Evolutionary conservation across 2,329 filamentous ascomycete genomes (phyloP), one percentile per base, ranked within the genome.

Genomic region (Clarireedia paspali): DNA sequence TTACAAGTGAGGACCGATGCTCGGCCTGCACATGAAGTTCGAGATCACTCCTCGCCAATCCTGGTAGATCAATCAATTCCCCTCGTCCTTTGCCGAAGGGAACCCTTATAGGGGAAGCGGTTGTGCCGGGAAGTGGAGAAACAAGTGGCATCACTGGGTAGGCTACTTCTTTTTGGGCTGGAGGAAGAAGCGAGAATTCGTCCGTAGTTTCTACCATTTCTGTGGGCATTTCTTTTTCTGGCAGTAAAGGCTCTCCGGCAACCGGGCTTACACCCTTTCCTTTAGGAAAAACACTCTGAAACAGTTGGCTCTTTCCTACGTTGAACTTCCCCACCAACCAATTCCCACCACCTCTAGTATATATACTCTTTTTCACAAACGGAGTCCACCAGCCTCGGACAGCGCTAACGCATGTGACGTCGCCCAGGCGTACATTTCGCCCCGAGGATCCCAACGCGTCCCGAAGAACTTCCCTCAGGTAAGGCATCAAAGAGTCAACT

Each of bases 321-420:
- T 99, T 99, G 60, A 91, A 90, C 71, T 96, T 97, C n/a, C 94
- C 94, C 2, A 99, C 88, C 77, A 99, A 85, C 92, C 94, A 99
- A 15, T 88, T 86, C 15, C 85, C 94, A 4, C 92, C 92, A 4
- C 90, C 91, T 49, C 89, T 82, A 45, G 84, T 74, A 79, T 84
- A 91, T 47, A 99, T 91, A 48, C 91, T 86, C 63, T 96, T 85
- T 70, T 89, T 96, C 55, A 99, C 74, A 50, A 87, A 77, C 62
- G 81, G 87, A 0, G 91, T 96, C 89, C 92, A 96, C 94, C 95
- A 99, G 9, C 81, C 81, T 57, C 89, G 79, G 67, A 88, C 88
- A 9, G 92, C 84, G 66, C 91, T 96, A 44, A 99, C 91, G 67
- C 90, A 90, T 60, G 81, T 79, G 10, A 97, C 76, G 65, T 96